Base-by-base conservation (phyloP, 2,329 filamentous ascomycete genomes). In the Diaporthe longicolla region DNA sequence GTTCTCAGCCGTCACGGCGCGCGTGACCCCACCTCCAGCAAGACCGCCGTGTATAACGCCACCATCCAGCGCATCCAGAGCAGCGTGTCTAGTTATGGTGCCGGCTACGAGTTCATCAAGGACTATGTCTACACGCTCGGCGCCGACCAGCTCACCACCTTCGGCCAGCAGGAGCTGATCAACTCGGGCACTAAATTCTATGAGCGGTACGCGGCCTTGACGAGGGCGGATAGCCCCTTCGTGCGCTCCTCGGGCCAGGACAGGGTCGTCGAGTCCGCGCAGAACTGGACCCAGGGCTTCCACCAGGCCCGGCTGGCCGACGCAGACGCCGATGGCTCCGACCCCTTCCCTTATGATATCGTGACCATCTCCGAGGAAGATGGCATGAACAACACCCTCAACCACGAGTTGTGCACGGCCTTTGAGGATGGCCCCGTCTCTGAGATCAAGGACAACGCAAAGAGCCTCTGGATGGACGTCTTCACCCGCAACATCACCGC, bases 1-100 rank as follows among this genome's bases (percentile, higher is more conserved):
- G 86, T 95, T 32, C 88, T 98, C 63, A 95, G 94, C 29, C 91
- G 95, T 3, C 95, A 98, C 81, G 95, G 95, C 63, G 94, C 94
- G 50, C 90, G 95, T 70, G 93, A 94, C 80, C 95, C 95, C 0
- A 97, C 95, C 0, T 79, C 84, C 15, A 85, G 85, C 77, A 97
- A 95, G 85, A 89, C 91, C 0, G 80, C 82, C 15, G 80, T 82
- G 9, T 98, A 97, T 83, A 87, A 86, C 52, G 82, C 85, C 7
- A 87, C 94, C 11, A 86, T 98, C 70, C 81, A 87, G 37, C 89
- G 89, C 63, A 93, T 98, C 75, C 91, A 95, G 75, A 81, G 81
- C 58, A 81, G 79, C 50, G 86, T 86, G 13, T 87, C 86, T 1
- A 83, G 85, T 26, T 96, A 93, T 79, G 88, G 88, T 10, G 85